Conservation (phyloP, 345 rosid genomes). For the Hibiscus mutabilis region DNA sequence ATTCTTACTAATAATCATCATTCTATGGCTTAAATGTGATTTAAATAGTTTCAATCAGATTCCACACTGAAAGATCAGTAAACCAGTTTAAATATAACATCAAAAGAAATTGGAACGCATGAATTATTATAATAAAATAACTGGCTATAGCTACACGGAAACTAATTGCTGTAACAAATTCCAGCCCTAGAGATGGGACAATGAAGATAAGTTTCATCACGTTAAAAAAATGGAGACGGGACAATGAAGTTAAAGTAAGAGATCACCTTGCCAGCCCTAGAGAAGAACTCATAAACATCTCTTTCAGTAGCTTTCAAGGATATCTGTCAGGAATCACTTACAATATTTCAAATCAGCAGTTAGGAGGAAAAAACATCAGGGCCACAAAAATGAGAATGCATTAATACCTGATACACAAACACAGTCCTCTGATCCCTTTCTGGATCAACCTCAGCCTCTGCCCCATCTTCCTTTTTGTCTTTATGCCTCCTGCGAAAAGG, state of each 20-base stretch:
- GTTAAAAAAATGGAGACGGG: neutral
- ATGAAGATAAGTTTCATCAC: neutral
- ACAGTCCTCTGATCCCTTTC: constrained; percentile 99
- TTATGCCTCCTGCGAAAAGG: constrained; percentile 54
- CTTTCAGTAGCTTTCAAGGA: constrained; percentile 91
- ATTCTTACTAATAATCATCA: neutral
- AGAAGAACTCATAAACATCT: constrained; percentile 89
- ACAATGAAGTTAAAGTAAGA: constrained; percentile 8
- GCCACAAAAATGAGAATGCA: neutral
- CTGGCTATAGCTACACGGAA: neutral
- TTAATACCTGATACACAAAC: constrained; percentile 85
- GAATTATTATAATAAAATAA: neutral
- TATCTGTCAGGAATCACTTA: constrained; percentile 39
- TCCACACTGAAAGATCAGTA: neutral
- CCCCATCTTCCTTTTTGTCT: constrained; percentile 72
- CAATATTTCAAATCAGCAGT: constrained; percentile 6
- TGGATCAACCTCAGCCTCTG: constrained; percentile 92
- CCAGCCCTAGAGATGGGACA: neutral
- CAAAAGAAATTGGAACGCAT: neutral
- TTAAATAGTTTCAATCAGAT: neutral
- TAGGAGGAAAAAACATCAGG: neutral
- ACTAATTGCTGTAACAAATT: neutral
- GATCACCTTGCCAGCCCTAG: constrained; percentile 95
- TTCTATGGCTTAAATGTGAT: neutral
- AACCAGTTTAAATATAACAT: neutral